Conservation (phyloP, 257 asterid species). For the Capsicum pubescens region DNA sequence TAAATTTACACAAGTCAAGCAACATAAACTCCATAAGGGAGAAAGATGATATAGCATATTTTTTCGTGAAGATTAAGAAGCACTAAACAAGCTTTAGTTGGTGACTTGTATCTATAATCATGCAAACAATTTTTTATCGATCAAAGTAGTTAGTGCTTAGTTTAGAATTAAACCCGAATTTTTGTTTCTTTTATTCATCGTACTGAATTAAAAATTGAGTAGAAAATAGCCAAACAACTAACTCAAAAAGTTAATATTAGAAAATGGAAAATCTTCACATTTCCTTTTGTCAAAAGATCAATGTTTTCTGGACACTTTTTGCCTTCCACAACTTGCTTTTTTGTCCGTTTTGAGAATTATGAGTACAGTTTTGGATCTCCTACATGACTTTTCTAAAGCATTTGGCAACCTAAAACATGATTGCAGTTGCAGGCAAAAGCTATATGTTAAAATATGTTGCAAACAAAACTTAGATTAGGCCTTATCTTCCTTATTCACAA, state of each 20-base stretch:
- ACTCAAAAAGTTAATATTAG: neutral
- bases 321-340: neutral
- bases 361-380: constrained; percentile 15
- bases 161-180: neutral
- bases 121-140: neutral
- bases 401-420: neutral
- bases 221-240: constrained; percentile 2
- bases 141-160: neutral
- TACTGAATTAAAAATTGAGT: neutral
- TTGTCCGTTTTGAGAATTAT: neutral
- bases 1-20: neutral
- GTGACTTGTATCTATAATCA: neutral
- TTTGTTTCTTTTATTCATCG: neutral
- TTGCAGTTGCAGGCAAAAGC: neutral
- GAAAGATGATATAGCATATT: neutral
- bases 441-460: neutral
- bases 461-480: neutral
- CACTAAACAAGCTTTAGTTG: neutral
- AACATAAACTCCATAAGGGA: neutral
- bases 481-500: constrained; percentile 3
- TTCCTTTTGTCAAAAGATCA: neutral
- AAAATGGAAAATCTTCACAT: constrained; percentile 7
- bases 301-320: neutral
- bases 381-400: neutral
- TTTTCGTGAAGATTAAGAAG: neutral